These are phyloP conservation scores for Zymoseptoria tritici DNA, from an alignment of 2,329 filamentous ascomycete species.

Conservation along the genomic window DNA sequence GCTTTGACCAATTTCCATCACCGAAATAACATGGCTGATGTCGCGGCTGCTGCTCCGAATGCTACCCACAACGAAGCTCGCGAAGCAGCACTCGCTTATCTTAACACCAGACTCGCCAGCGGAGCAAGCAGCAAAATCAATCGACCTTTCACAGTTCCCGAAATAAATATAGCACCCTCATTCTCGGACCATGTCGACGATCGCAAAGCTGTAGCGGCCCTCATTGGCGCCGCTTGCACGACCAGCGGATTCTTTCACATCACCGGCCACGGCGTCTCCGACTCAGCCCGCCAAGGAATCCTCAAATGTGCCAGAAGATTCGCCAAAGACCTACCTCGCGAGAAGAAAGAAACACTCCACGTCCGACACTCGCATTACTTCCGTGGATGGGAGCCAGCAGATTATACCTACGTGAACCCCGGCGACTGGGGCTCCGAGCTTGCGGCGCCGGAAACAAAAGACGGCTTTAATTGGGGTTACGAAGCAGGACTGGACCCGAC, in stretches of 20 bases:
- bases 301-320: slow-evolving; percentile 34
- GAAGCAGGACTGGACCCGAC: slow-evolving; percentile 33
- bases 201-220: slow-evolving; percentile 31
- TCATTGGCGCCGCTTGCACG: slow-evolving; percentile 34
- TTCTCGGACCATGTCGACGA: slow-evolving; percentile 29
- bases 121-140: slow-evolving; percentile 5
- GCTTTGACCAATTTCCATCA: neutral
- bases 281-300: slow-evolving; percentile 24
- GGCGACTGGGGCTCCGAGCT: slow-evolving; percentile 21
- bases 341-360: slow-evolving; percentile 34
- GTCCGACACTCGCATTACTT: slow-evolving; percentile 34
- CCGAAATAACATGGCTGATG: neutral
- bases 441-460: slow-evolving; percentile 32
- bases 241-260: slow-evolving; percentile 38
- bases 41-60: slow-evolving; percentile 2
- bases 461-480: slow-evolving; percentile 39
- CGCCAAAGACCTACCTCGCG: slow-evolving; percentile 25
- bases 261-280: slow-evolving; percentile 31
- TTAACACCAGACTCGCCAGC: slow-evolving; percentile 28
- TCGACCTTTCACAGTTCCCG: slow-evolving; percentile 29
- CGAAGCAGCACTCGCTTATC: slow-evolving; percentile 27
- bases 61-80: slow-evolving; percentile 28
- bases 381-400: slow-evolving; percentile 36
- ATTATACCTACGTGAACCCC: slow-evolving; percentile 35
- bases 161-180: slow-evolving; percentile 32